Evolutionary conservation across 108 stramenopile genomes (phyloP).

Genomic region (Nitzschia putrida): DNA sequence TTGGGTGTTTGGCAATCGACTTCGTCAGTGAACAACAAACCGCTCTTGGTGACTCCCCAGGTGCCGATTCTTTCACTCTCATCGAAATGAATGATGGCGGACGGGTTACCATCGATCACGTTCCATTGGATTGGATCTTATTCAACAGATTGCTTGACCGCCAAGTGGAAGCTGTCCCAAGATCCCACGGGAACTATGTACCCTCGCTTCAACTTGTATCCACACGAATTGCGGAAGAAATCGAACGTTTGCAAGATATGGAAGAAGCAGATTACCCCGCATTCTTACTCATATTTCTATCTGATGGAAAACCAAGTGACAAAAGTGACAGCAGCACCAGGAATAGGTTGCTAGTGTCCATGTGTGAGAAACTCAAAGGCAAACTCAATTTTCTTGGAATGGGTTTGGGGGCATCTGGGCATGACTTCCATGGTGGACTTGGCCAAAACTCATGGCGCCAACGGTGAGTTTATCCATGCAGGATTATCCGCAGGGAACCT

Average conservation of each 20-base stretch:
- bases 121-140: conserved; percentile 65
- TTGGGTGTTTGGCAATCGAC: conserved; percentile 52
- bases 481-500: conserved; percentile 49
- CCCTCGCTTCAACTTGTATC: conserved; percentile 2
- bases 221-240: conserved; percentile 31
- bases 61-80: conserved; percentile 50
- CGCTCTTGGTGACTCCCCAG: conserved; percentile 31
- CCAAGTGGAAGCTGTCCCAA: conserved; percentile 13
- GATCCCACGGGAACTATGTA: conserved; percentile 16
- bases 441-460: conserved; percentile 25
- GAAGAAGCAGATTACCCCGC: conserved; percentile 37
- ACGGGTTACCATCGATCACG: conserved; percentile 37
- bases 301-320: conserved; percentile 53
- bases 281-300: conserved; percentile 51
- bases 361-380: conserved; percentile 41
- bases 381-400: conserved; percentile 44
- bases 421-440: conserved; percentile 51
- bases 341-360: conserved; percentile 4
- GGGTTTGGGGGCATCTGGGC: conserved; percentile 28
- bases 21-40: conserved; percentile 55
- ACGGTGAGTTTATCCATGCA: conserved; percentile 23
- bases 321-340: not conserved
- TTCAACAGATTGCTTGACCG: conserved; percentile 59
- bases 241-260: conserved; percentile 47
- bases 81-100: conserved; percentile 59